These are phyloP conservation scores for Aspergillus arachidicola DNA, from an alignment of 2,329 filamentous ascomycete genomes.

Conservation along the genomic window DNA sequence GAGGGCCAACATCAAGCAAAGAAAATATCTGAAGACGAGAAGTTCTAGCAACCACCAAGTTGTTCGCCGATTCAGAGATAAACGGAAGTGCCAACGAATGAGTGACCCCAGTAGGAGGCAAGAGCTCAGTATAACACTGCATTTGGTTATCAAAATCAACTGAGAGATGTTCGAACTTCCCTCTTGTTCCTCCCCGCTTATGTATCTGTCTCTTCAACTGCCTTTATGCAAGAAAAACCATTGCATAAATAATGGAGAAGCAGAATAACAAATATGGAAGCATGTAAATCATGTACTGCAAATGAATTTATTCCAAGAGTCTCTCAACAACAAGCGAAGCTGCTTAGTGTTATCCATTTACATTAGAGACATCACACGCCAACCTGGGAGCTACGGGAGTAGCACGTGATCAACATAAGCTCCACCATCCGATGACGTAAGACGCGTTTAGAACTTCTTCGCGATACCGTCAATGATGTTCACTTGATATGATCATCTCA, in stretches of 20 bases:
- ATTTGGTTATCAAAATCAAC: slow-evolving; percentile 52
- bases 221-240: slow-evolving; percentile 10
- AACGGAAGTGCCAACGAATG: slow-evolving; percentile 82
- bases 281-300: not conserved
- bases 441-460: not conserved
- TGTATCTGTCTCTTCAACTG: slow-evolving; percentile 11
- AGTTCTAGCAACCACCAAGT: slow-evolving; percentile 88
- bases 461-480: not conserved
- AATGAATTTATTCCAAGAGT: not conserved
- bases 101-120: slow-evolving; percentile 90
- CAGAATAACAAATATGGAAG: not conserved
- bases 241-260: slow-evolving; percentile 8
- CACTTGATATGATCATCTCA: not conserved
- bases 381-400: slow-evolving; percentile 6
- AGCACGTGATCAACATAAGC: slow-evolving; percentile 18
- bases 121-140: slow-evolving; percentile 97
- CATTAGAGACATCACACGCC: not conserved
- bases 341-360: not conserved
- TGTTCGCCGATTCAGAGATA: slow-evolving; percentile 72
- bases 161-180: not conserved
- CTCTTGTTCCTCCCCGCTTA: not conserved
- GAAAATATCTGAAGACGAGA: slow-evolving; percentile 91
- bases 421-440: slow-evolving; percentile 24
- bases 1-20: slow-evolving; percentile 59
- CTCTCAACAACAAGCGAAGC: not conserved